These are phyloP conservation scores for Pouteria glomerata DNA, from an alignment of 148 eudicot genomes.

Conservation along the genomic window DNA sequence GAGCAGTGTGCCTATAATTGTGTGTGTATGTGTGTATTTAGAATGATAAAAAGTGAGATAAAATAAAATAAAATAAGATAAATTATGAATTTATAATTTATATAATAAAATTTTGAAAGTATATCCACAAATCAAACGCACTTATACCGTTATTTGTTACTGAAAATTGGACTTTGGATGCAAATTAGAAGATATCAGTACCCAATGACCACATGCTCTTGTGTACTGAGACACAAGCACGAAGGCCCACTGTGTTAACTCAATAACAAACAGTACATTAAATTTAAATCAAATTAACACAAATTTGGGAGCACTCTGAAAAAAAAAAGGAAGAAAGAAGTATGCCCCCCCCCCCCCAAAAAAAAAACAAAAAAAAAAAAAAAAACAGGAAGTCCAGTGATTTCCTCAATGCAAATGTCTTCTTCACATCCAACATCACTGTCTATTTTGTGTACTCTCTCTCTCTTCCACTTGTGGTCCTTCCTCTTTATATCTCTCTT, in stretches of 20 bases:
- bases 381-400: no score
- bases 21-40: no score
- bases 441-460: constrained; percentile 29
- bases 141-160: no score
- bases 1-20: no score
- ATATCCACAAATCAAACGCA: no score
- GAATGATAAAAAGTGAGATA: no score
- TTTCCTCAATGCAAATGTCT: constrained; percentile 44
- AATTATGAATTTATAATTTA: no score
- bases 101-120: no score
- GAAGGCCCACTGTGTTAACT: constrained; percentile 55
- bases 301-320: constrained; percentile 33
- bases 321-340: background rate
- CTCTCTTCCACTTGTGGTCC: constrained; percentile 14
- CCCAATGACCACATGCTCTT: constrained; percentile 48
- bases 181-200: background rate
- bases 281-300: constrained; percentile 44
- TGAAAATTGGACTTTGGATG: no score
- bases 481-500: background rate
- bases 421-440: constrained; percentile 48
- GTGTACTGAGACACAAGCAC: constrained; percentile 39
- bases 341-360: no score
- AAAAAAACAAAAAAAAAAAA: background rate
- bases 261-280: constrained; percentile 38
- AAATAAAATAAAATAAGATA: no score